Evolutionary conservation across 2,329 filamentous ascomycete species (phyloP).

Genomic region (Sclerotinia spermophila): DNA sequence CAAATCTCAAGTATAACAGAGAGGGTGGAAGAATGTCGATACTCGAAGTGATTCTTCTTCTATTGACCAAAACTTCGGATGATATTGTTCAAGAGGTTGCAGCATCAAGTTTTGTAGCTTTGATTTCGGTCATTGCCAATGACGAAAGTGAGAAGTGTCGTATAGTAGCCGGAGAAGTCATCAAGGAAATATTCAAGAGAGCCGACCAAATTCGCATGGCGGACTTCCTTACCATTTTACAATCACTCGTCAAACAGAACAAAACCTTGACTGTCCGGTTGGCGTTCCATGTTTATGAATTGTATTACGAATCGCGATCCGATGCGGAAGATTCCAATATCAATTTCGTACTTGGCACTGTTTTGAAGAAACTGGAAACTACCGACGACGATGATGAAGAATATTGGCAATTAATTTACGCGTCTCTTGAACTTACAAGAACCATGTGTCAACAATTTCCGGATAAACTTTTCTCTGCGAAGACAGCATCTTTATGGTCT

Average conservation of each 20-base stretch:
- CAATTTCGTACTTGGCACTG: constrained; percentile 48
- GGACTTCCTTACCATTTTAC: constrained; percentile 67
- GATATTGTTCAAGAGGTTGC: constrained; percentile 80
- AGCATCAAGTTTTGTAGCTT: constrained; percentile 76
- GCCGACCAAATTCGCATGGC: constrained; percentile 69
- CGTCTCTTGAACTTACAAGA: constrained; percentile 65
- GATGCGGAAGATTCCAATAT: constrained; percentile 56
- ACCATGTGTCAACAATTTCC: constrained; percentile 67
- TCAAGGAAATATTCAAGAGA: constrained; percentile 76
- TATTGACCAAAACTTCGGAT: constrained; percentile 81
- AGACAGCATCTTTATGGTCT: constrained; percentile 66
- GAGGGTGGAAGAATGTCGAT: constrained; percentile 86
- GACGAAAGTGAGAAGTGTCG: constrained; percentile 85
- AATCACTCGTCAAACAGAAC: constrained; percentile 71
- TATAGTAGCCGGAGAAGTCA: constrained; percentile 71
- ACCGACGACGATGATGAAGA: constrained; percentile 54
- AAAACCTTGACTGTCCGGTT: constrained; percentile 65
- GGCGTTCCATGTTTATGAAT: constrained; percentile 74
- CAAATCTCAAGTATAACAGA: constrained; percentile 87
- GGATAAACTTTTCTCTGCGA: constrained; percentile 56
- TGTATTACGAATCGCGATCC: constrained; percentile 72
- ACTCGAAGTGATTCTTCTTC: constrained; percentile 82
- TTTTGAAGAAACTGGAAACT: constrained; percentile 49
- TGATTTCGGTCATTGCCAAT: constrained; percentile 82
- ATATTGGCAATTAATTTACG: constrained; percentile 67